Percentiles rank a stretch among this genome's conserved stretches.
These are phyloP conservation scores for Erodium chrysanthum DNA, from an alignment of 441 rosid species.

Conservation along the genomic window DNA sequence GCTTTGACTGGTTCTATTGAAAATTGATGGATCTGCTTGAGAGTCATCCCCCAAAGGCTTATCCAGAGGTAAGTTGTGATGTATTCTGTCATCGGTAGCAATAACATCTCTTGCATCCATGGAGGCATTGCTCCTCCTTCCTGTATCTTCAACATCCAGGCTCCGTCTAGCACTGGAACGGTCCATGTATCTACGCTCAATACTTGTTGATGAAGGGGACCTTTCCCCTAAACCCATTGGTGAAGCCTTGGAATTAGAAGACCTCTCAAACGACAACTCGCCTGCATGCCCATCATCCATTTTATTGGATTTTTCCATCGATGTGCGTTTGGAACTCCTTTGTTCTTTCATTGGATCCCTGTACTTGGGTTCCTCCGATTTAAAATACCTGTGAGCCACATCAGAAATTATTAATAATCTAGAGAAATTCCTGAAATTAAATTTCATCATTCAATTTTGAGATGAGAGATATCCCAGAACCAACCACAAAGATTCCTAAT, in stretches of 20 bases:
- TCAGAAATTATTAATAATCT: background rate
- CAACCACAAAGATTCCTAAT: background rate
- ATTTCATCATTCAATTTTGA: background rate
- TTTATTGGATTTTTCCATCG: constrained; percentile 46
- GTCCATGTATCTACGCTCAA: constrained; percentile 60
- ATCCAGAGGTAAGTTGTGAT: constrained; percentile 28
- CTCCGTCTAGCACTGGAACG: constrained; percentile 50
- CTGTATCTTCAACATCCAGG: constrained; percentile 66
- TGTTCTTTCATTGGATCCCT: constrained; percentile 39
- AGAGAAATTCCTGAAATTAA: background rate
- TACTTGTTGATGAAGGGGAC: constrained; percentile 68
- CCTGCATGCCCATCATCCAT: constrained; percentile 54
- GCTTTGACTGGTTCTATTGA: constrained; percentile 45
- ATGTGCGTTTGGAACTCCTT: constrained; percentile 44
- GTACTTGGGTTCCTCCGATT: constrained; percentile 41
- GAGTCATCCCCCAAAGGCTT: constrained; percentile 52
- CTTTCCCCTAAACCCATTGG: constrained; percentile 58
- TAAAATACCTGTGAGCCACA: constrained; percentile 35
- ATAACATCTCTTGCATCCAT: too few relatives aligned
- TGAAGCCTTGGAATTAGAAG: constrained; percentile 71
- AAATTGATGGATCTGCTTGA: constrained; percentile 46
- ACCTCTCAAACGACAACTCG: constrained; percentile 57
- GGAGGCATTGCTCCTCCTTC: constrained; percentile 36
- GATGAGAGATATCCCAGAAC: background rate
- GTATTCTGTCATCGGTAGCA: too few relatives aligned